Percentiles rank a stretch among this genome's conserved stretches.
These are phyloP conservation scores for Curvularia sp. DNA, from an alignment of 2,329 filamentous ascomycete species.

Conservation along the genomic window DNA sequence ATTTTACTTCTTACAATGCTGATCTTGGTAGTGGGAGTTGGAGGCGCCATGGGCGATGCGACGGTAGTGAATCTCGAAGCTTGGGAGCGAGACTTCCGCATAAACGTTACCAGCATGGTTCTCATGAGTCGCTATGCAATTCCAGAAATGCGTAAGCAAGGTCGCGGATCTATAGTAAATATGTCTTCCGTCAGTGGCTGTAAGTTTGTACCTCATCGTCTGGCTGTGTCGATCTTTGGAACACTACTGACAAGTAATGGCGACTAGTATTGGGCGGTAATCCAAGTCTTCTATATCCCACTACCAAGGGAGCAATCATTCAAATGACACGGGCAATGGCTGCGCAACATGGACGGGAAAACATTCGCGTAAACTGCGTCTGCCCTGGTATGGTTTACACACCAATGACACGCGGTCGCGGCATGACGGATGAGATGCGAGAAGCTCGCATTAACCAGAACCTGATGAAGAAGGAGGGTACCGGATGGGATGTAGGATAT, in stretches of 20 bases:
- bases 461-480: conserved; percentile 62
- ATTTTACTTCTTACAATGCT: background rate
- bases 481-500: conserved; percentile 59
- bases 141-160: conserved; percentile 69
- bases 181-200: conserved; percentile 78
- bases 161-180: conserved; percentile 76
- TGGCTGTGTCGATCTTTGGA: background rate
- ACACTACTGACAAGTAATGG: background rate
- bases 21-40: conserved; percentile 55
- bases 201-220: background rate
- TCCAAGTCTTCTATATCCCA: conserved; percentile 62
- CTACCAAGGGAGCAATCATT: conserved; percentile 61
- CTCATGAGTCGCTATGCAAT: conserved; percentile 76
- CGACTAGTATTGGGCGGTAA: conserved; percentile 54
- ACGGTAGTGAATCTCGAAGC: conserved; percentile 60
- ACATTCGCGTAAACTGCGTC: conserved; percentile 63
- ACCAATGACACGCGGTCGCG: conserved; percentile 61
- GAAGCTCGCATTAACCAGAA: conserved; percentile 59
- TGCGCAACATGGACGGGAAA: conserved; percentile 59
- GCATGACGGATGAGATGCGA: conserved; percentile 60
- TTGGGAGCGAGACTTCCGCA: conserved; percentile 67
- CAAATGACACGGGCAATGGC: conserved; percentile 66
- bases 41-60: conserved; percentile 62
- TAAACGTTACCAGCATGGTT: conserved; percentile 80
- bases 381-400: conserved; percentile 64